Evolutionary conservation across 169 alveolate species (phyloP).

Genomic region (Besnoitia besnoiti): DNA sequence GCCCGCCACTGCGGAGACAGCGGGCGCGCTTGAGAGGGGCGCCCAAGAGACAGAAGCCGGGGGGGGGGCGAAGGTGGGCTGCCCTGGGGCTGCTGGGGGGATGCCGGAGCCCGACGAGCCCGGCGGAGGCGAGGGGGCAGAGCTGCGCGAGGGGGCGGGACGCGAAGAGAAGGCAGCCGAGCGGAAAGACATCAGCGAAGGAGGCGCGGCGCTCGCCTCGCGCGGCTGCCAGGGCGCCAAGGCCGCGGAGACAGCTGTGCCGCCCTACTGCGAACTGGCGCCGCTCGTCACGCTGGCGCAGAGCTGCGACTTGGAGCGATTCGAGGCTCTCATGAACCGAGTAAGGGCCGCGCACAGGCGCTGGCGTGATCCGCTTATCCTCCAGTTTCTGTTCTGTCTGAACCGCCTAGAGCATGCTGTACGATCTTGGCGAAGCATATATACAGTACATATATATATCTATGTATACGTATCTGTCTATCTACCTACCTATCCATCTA

Average conservation of each 20-base stretch:
- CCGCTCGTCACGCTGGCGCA: constrained; percentile 59
- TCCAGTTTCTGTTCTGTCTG: too few species aligned
- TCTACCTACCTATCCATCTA: too few species aligned
- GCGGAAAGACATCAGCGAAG: background rate
- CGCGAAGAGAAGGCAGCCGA: background rate
- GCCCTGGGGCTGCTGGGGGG: background rate
- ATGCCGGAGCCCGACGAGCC: background rate
- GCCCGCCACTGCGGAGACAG: background rate
- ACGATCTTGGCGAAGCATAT: background rate
- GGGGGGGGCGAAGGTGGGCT: background rate
- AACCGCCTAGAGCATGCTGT: too few species aligned
- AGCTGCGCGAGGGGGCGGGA: background rate
- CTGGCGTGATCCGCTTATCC: background rate
- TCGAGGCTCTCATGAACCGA: constrained; percentile 55
- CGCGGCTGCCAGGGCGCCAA: background rate
- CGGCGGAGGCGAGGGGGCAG: background rate
- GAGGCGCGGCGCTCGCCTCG: background rate
- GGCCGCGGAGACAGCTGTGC: constrained; percentile 38
- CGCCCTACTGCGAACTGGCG: constrained; percentile 69
- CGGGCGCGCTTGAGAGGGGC: background rate
- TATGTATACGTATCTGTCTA: too few species aligned
- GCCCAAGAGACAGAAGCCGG: background rate
- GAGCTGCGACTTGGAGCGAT: constrained; percentile 35
- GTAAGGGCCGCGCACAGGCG: constrained; percentile 5
- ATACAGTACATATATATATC: background rate